Percentiles rank a stretch among this genome's conserved stretches.
Conservation (phyloP, 768 basidiomycete species). For the Trametes elegans region DNA sequence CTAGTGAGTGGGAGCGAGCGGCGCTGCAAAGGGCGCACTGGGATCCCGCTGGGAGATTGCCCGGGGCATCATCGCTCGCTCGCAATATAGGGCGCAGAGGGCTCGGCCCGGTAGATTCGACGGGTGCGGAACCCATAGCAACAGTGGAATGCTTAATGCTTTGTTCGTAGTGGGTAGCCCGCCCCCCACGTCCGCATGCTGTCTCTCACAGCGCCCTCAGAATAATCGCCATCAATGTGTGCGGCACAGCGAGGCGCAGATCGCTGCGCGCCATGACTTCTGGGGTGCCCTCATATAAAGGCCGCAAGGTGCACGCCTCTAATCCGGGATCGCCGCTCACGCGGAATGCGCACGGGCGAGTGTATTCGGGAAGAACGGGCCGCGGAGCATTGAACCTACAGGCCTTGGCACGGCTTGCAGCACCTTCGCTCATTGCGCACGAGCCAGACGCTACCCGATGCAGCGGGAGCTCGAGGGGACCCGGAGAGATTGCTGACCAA, state of each 20-base stretch:
- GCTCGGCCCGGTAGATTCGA: neutral
- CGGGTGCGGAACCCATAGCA: neutral
- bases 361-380: neutral
- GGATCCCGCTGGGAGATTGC: neutral
- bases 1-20: neutral
- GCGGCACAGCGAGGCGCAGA: neutral
- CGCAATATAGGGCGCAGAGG: too few species aligned
- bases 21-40: neutral
- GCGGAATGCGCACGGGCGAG: neutral
- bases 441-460: neutral
- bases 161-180: too few species aligned
- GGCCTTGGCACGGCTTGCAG: conserved; percentile 1
- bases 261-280: neutral
- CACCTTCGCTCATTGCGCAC: neutral
- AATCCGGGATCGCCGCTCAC: neutral
- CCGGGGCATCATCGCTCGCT: neutral
- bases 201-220: neutral
- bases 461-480: neutral
- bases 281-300: neutral
- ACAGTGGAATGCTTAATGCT: too few species aligned
- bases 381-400: neutral
- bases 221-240: neutral
- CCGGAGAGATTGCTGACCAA: neutral
- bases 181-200: neutral
- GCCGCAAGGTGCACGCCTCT: neutral